Evolutionary conservation across 345 rosid genomes (phyloP), one percentile per base, ranked within the genome.

Genomic region (Ceriops decandra): DNA sequence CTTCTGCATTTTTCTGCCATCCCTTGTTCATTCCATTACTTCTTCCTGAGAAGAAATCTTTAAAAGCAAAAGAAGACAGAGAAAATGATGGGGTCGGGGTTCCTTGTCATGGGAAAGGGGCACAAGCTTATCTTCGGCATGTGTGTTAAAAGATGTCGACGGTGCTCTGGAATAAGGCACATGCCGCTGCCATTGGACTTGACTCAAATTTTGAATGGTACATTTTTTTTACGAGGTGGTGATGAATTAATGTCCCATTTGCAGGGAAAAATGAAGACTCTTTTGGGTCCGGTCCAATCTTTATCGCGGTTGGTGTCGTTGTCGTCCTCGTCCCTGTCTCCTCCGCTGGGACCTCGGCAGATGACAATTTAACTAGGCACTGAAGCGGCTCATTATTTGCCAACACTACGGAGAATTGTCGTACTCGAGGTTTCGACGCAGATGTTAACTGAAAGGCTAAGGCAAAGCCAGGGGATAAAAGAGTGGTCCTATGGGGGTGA

Each of bases 101-200:
- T 63, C 66, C 35, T 19, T 68, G 69, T 26, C 56, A 7, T 17
- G 60, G 7, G 28, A 49, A 28, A 52, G 5, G 71, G 62, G 57
- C 38, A 11, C 63, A 64, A 5, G 54, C 60, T n/a, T 47, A 32
- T 60, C 46, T 42, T 47, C 5, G 35, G 32, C 20, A 31, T 35
- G 7, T 6, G 11, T 10, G 59, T 33, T 32, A 51, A 57, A 24
- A 46, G 68, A 67, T 6, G 58, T 20, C 7, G 33, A 60, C 6
- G 59, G 51, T 19, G 74, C 70, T 51, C 69, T 35, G 69, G 31
- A 67, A 31, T 46, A 22, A 28, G 16, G 35, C 74, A 69, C 68
- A 70, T 32, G 74, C 62, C 11, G 22, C 7, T 52, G 59, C 52
- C 26, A 24, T 24, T 56, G 30, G 62, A 27, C 15, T 51, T 27